Conservation (phyloP, 2,329 filamentous ascomycete species). For the Huntiella omanensis region DNA sequence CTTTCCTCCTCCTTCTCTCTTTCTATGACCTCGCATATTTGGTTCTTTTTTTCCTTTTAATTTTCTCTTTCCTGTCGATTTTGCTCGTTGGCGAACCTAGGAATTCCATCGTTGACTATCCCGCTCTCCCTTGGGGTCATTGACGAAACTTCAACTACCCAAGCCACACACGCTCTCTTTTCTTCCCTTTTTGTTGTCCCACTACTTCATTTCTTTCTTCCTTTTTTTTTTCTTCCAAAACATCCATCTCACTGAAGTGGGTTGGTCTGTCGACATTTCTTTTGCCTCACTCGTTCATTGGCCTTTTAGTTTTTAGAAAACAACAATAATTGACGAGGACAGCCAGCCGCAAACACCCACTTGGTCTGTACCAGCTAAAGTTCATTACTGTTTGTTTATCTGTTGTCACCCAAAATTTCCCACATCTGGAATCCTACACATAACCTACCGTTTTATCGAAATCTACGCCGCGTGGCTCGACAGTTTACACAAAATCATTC, state of each 20-base stretch:
- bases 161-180: not conserved
- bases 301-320: not conserved
- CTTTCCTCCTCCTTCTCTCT: conserved; percentile 4
- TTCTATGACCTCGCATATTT: not conserved
- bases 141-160: conserved; percentile 1
- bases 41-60: not conserved
- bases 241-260: not conserved
- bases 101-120: conserved; percentile 11
- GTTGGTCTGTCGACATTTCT: not conserved
- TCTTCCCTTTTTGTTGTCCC: not conserved
- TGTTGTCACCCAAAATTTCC: not conserved
- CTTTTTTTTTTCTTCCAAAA: not conserved
- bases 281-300: not conserved
- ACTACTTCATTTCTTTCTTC: not conserved
- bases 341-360: not conserved
- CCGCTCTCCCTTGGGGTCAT: conserved; percentile 8
- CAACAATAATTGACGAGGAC: too few species aligned
- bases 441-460: too few species aligned
- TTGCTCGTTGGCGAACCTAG: conserved; percentile 8
- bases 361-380: not conserved
- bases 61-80: conserved; percentile 2
- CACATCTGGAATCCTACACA: not conserved
- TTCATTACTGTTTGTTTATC: not conserved
- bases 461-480: too few species aligned
- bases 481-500: too few species aligned